These are phyloP conservation scores for Rhodotorula sp. DNA, from an alignment of 1,284 basidiomycete species.

Conservation along the genomic window DNA sequence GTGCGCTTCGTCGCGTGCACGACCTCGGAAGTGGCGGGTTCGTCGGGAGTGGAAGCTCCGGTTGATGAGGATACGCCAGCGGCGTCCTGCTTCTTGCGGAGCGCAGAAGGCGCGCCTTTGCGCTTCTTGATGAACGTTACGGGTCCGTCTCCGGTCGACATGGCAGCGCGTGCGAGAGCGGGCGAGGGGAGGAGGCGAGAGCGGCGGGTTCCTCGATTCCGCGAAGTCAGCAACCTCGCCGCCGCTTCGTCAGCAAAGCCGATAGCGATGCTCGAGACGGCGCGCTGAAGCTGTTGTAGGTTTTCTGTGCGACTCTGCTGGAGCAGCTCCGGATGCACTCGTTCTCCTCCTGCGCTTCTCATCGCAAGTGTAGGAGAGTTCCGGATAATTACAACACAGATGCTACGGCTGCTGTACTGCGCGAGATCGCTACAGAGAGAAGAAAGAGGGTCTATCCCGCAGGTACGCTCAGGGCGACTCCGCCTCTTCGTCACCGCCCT, in stretches of 20 bases:
- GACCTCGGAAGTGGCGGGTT: conserved; percentile 29
- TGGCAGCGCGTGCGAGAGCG: neutral
- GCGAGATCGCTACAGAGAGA: too few species aligned
- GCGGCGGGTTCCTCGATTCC: neutral
- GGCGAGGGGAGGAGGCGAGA: neutral
- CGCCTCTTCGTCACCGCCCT: conserved; percentile 13
- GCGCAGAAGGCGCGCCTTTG: conserved; percentile 30
- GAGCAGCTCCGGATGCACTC: too few species aligned
- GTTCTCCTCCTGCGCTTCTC: too few species aligned
- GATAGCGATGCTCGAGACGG: neutral
- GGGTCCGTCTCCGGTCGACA: conserved; percentile 16
- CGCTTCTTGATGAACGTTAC: conserved; percentile 41
- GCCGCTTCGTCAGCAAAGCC: neutral
- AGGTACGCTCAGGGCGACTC: neutral
- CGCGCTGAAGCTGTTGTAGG: too few species aligned
- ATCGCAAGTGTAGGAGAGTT: neutral
- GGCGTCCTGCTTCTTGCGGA: conserved; percentile 29
- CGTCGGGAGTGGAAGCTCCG: neutral
- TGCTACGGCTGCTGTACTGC: too few species aligned
- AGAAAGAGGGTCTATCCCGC: too few species aligned
- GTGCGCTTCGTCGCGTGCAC: conserved; percentile 23
- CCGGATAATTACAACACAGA: neutral
- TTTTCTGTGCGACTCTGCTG: too few species aligned
- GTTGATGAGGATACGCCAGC: neutral
- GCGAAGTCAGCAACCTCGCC: neutral